Percentiles rank a stretch among this genome's conserved stretches.
These are phyloP conservation scores for Botrytis galanthina DNA, from an alignment of 2,329 filamentous ascomycete genomes.

Conservation along the genomic window DNA sequence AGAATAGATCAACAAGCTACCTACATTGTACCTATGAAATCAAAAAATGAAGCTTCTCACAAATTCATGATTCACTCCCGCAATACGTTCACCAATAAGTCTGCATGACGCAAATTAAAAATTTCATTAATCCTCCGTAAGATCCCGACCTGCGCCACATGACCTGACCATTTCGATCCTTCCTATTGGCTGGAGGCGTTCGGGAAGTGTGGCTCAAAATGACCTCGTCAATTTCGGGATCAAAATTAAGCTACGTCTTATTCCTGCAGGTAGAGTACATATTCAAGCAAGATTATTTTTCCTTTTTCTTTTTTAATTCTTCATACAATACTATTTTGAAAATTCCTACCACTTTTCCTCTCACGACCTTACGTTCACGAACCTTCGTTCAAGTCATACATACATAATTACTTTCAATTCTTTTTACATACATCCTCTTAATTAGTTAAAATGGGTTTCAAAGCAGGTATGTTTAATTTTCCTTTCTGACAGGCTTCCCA, in stretches of 20 bases:
- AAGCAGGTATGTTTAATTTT: constrained; percentile 40
- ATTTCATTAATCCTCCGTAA: constrained; percentile 14
- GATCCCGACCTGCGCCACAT: constrained; percentile 14
- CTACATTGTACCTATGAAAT: neutral
- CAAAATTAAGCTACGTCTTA: neutral
- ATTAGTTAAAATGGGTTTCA: constrained; percentile 43
- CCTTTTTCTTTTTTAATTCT: neutral
- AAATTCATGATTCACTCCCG: neutral
- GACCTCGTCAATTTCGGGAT: constrained; percentile 16
- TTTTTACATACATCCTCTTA: constrained; percentile 23
- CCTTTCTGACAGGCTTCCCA: neutral
- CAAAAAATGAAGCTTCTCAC: neutral
- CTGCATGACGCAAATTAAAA: neutral
- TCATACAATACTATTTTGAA: neutral
- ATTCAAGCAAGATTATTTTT: constrained; percentile 14
- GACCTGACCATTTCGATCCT: constrained; percentile 6
- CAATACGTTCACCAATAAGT: constrained; percentile 10
- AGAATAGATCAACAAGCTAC: neutral
- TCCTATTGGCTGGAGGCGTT: constrained; percentile 13
- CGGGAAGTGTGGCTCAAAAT: constrained; percentile 14
- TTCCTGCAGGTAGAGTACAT: neutral
- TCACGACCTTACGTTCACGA: constrained; percentile 10
- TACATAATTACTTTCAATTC: constrained; percentile 9
- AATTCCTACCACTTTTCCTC: neutral
- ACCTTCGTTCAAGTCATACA: neutral